Conservation (phyloP, 768 basidiomycete species). For the Kwoniella bestiolae region DNA sequence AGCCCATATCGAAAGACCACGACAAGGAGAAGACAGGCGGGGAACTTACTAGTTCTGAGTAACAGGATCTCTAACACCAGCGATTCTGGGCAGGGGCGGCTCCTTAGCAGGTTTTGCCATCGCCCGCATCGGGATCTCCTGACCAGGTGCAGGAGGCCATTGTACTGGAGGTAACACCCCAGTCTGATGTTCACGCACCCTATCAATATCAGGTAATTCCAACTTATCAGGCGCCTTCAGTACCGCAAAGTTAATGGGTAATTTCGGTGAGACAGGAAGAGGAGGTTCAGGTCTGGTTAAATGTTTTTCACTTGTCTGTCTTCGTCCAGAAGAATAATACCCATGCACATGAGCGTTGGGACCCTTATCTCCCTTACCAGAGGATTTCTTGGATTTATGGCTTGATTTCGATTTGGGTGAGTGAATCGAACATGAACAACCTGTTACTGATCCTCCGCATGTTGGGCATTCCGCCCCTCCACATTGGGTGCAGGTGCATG, state of each 20-base stretch:
- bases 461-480: constrained; percentile 6
- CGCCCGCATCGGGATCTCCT: neutral
- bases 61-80: constrained; percentile 20
- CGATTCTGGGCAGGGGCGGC: constrained; percentile 13
- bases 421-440: constrained; percentile 10
- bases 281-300: constrained; percentile 10
- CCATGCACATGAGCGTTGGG: constrained; percentile 14
- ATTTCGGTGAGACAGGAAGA: constrained; percentile 6
- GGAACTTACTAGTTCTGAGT: constrained; percentile 17
- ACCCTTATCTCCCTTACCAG: neutral
- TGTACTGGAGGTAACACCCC: constrained; percentile 7
- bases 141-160: constrained; percentile 8
- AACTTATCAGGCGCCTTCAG: constrained; percentile 9
- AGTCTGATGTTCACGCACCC: neutral
- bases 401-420: constrained; percentile 10
- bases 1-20: neutral
- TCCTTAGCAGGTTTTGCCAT: constrained; percentile 10
- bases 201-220: neutral
- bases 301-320: constrained; percentile 11
- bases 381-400: constrained; percentile 6
- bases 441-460: neutral
- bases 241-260: constrained; percentile 5
- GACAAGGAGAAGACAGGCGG: neutral
- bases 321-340: constrained; percentile 8
- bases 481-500: constrained; percentile 14